Conservation (phyloP, 306 rosid species). For the Pyrus pyrifolia region DNA sequence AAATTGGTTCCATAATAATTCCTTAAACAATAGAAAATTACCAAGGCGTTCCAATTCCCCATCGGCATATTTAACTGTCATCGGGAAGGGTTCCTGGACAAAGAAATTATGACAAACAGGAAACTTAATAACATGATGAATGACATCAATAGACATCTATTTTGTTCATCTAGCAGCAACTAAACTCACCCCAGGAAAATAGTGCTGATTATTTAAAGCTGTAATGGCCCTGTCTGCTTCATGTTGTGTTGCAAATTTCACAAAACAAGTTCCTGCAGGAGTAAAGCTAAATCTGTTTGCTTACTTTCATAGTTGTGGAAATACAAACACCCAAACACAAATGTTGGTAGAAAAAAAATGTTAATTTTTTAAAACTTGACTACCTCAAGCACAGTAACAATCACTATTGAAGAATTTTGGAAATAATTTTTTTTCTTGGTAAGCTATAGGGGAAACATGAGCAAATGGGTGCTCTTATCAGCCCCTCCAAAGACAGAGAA, state of each 20-base stretch:
- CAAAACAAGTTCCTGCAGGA: slow-evolving; percentile 76
- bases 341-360: not conserved
- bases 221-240: slow-evolving; percentile 76
- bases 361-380: not conserved
- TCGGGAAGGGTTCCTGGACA: slow-evolving; percentile 49
- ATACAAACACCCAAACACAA: slow-evolving; percentile 5
- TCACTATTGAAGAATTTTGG: not conserved
- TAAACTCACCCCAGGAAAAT: slow-evolving; percentile 70
- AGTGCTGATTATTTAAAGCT: slow-evolving; percentile 60
- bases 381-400: not conserved
- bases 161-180: not conserved
- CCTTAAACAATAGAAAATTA: slow-evolving; percentile 22
- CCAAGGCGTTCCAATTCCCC: slow-evolving; percentile 59
- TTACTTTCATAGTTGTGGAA: slow-evolving; percentile 8
- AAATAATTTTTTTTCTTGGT: not conserved
- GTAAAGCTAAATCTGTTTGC: slow-evolving; percentile 17
- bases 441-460: slow-evolving; percentile 1
- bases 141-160: slow-evolving; percentile 9
- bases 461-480: not conserved
- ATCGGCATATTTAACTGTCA: slow-evolving; percentile 76
- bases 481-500: slow-evolving; percentile 14
- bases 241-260: slow-evolving; percentile 58
- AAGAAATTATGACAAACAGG: slow-evolving; percentile 12
- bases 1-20: slow-evolving; percentile 6
- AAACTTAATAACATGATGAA: slow-evolving; percentile 16